Evolutionary conservation across 257 asterid species (phyloP), one percentile per base, ranked within the genome.

Genomic region (Eucommia ulmoides): DNA sequence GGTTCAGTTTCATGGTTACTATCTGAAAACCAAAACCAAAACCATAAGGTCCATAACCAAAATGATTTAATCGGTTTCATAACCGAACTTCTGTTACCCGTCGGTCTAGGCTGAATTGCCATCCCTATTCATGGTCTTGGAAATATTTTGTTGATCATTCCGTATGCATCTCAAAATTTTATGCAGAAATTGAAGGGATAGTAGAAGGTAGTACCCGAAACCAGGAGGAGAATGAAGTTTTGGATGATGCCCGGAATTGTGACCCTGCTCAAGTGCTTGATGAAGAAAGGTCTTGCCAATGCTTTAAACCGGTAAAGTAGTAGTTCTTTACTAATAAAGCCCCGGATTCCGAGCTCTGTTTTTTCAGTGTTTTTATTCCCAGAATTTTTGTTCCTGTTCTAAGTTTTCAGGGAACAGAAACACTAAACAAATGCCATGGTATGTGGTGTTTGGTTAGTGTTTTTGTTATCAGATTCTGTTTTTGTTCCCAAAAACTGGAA

Each of bases 251-350:
- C 41, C 55, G 48, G 53, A 47, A 49, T 53, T 72, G 65, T 54
- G 71, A 63, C 22, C 22, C 42, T 44, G 58, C 65, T 54, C 79
- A 61, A 41, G 66, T 49, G 52, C 68, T 52, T 23, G 38, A 52
- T 55, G 72, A 67, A 56, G 81, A 74, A 63, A 62, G n/a, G 25
- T 47, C 54, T 57, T 42, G 61, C 17, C 52, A 22, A 38, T 20
- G 52, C 38, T 41, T 46, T 25, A 53, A 73, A 65, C 56, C 29
- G 74, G 95, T 84, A 72, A 69, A 60, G 45, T 50, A n/a, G n/a
- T n/a, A n/a, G n/a, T n/a, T n/a, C n/a, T n/a, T n/a, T n/a, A n/a
- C n/a, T n/a, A n/a, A n/a, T n/a, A n/a, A n/a, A n/a, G n/a, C n/a
- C n/a, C n/a, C 20, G 38, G 11, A 46, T 65, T 19, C 38, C 52